Evolutionary conservation across 306 rosid species (phyloP), one percentile per base, ranked within the genome.

Genomic region (Fragaria iinumae): DNA sequence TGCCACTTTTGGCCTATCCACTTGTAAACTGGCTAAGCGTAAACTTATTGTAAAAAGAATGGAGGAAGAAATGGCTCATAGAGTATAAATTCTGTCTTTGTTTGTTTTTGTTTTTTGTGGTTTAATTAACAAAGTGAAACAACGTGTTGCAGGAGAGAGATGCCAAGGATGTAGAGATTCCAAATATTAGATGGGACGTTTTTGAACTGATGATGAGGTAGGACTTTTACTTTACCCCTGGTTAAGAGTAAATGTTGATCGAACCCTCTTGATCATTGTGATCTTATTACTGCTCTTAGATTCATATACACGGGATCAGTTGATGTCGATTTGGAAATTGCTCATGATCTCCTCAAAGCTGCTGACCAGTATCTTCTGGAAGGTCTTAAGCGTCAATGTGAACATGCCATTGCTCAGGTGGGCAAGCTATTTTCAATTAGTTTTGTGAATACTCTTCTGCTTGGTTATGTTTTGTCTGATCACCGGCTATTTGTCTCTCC

Each of bases 311-410:
- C 88, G 3, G 97, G 97, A 75, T 77, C 87, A 11, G 81, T 84
- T 41, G 83, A 82, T 43, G 82, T 91, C 59, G 69, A 70, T 75
- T 63, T 77, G 83, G 87, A 88, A 59, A 79, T 87, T 67, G 93
- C 93, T 76, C 83, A 59, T 45, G 93, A 89, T 80, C 88, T 91
- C 52, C 88, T 91, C 56, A 82, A 38, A 82, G 94, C 91, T 63
- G 92, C 97, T 63, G 97, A 91, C 82, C 97, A 91, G 84, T 91
- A 89, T 88, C 91, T 88, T 74, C 64, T 88, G 11, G 97, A 89
- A 4, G 91, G 90, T 66, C 94, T 91, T 27, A 89, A 89, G 83
- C 84, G 82, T 73, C 82, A 85, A 56, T 89, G 97, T 20, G 97
- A 88, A 83, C 60, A 81, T 73, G 63, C 83, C 57, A 86, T 91